Evolutionary conservation across 202 grass and related monocot genomes (phyloP).

Genomic region (Carex arenaria): DNA sequence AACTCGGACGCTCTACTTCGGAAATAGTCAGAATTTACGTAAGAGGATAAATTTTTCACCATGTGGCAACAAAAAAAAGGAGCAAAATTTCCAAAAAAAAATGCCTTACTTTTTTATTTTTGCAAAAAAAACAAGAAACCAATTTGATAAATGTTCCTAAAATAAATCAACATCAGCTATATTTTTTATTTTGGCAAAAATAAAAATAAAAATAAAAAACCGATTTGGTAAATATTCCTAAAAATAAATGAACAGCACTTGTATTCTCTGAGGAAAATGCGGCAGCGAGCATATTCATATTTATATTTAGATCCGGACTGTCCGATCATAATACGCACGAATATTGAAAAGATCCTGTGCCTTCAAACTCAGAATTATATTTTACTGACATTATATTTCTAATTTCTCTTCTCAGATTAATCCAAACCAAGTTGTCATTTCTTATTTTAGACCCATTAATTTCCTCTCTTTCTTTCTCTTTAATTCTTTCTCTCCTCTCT

Average conservation of each 20-base stretch:
- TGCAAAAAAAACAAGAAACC: background rate
- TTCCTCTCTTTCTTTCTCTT: constrained; percentile 1
- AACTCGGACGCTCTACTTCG: background rate
- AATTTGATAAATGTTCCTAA: background rate
- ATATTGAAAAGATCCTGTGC: too few species aligned
- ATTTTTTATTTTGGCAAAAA: too few species aligned
- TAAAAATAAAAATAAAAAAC: too few species aligned
- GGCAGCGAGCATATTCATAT: too few species aligned
- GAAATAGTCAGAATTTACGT: background rate
- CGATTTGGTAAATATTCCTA: too few species aligned
- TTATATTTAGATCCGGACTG: too few species aligned
- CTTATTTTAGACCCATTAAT: background rate
- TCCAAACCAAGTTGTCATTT: background rate
- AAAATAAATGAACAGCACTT: too few species aligned
- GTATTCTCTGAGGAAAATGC: too few species aligned
- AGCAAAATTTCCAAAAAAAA: background rate
- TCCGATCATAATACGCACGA: too few species aligned
- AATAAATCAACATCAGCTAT: too few species aligned
- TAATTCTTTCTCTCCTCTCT: background rate
- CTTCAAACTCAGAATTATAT: too few species aligned
- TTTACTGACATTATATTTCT: too few species aligned
- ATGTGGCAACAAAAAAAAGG: background rate
- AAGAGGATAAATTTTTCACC: background rate
- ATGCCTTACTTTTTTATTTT: background rate
- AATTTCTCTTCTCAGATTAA: background rate